A percentile compares a stretch with the other conserved stretches of the same genome.
These are phyloP conservation scores for Endocalyx cinctus DNA, from an alignment of 2,329 filamentous ascomycete species.

Conservation along the genomic window DNA sequence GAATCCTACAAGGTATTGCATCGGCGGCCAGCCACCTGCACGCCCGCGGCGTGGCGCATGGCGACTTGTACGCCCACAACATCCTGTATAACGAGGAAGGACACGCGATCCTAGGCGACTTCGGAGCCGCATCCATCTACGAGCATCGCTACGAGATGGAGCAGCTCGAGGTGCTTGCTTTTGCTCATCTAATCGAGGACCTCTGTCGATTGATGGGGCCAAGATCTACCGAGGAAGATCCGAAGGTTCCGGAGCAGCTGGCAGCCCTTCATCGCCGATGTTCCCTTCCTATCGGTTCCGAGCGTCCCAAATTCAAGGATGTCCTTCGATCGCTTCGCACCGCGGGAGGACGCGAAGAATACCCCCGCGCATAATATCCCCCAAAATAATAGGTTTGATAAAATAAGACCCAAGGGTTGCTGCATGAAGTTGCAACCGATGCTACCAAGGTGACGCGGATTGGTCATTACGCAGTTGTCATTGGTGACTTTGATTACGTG, in stretches of 20 bases:
- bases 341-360: slow-evolving; percentile 10
- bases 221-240: slow-evolving; percentile 7
- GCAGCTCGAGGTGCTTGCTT: slow-evolving; percentile 42
- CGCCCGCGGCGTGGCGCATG: slow-evolving; percentile 37
- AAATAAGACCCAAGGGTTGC: slow-evolving; percentile 2
- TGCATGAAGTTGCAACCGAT: slow-evolving; percentile 1
- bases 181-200: slow-evolving; percentile 43
- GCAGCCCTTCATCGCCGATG: slow-evolving; percentile 25
- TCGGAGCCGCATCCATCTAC: slow-evolving; percentile 44
- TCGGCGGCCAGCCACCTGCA: slow-evolving; percentile 41
- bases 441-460: too few relatives aligned
- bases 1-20: slow-evolving; percentile 36
- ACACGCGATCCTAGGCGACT: slow-evolving; percentile 42
- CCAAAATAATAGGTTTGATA: too few relatives aligned
- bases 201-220: slow-evolving; percentile 31
- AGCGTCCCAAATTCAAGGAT: slow-evolving; percentile 29
- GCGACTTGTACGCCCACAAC: slow-evolving; percentile 45
- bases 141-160: slow-evolving; percentile 28
- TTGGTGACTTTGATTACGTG: too few relatives aligned
- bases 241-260: slow-evolving; percentile 16
- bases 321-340: slow-evolving; percentile 17
- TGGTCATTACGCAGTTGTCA: too few relatives aligned
- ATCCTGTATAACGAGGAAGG: slow-evolving; percentile 35
- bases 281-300: slow-evolving; percentile 16
- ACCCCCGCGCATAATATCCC: too few relatives aligned